Base-by-base conservation (phyloP, 371 early-diverging fungal species). In the Lichtheimia ornata region DNA sequence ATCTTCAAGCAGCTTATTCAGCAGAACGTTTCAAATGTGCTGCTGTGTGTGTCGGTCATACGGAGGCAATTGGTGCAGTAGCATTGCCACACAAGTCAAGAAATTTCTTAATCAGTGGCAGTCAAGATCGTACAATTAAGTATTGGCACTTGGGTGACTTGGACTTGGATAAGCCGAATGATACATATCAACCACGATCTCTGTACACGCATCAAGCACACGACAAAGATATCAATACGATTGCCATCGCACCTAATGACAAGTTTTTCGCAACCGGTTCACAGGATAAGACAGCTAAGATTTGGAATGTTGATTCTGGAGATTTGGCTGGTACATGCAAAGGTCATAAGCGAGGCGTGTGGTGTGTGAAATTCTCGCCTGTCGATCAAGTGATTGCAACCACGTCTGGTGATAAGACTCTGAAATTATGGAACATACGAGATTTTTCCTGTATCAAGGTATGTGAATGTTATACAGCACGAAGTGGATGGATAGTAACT, bases 211-310 rank as follows among this genome's bases (percentile, higher is more conserved):
- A 94, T 74, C 90, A 90, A 68, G 97, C 96, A 0, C 99, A 99
- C 77, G 98, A 96, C 30, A 97, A 96, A 79, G 98, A 98, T 70
- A 96, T 99, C 70, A 97, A 99, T 69, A 83, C 94, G 2, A 84
- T 99, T 27, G 85, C 92, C 28, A 84, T 99, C 27, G 87, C 97
- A 3, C 96, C 96, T 3, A 96, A 95, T 75, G 94, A 96, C 72
- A 86, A 88, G 56, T 66, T 93, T 14, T 94, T 99, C 81, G 98
- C 96, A 0, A 94, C 97, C 6, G 98, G 93, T 18, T 96, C 97
- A 27, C 97, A 97, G 71, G 99, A 99, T 79, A 97, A 95, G 77
- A 90, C 95, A 0, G 95, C 94, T 63, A 97, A 96, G 79, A 67
- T 97, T 20, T 99, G 98, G 98, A 90, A 86, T 45, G 79, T 88